Evolutionary conservation across 2,329 filamentous ascomycete species (phyloP), one percentile per base, ranked within the genome.

Genomic region (Ophiocordyceps camponoti-floridani): DNA sequence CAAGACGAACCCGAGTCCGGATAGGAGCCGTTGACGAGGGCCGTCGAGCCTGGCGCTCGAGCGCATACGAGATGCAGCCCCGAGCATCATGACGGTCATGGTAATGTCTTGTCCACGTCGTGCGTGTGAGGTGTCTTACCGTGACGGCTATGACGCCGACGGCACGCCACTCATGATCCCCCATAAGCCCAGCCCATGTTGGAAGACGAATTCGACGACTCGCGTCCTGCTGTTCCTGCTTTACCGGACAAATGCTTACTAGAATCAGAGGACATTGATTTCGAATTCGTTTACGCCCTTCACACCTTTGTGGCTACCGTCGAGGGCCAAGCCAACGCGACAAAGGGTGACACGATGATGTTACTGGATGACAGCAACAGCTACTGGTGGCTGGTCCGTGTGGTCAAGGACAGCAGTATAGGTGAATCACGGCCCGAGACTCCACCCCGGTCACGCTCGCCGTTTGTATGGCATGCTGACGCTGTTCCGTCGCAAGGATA

Each of bases 281-380:
- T 98, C 69, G 89, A 96, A 62, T 96, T 96, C 65, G 91, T 98
- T 48, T 98, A 98, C 66, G 91, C 91, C 27, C 71, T 98, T 47
- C 91, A 96, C 61, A 98, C 89, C 2, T 98, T 98, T 57, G 84
- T 95, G 51, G 91, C 91, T 27, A 96, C 91, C 1, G 91, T 98
- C 43, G 91, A 98, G 64, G 91, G 91, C 27, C 91, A 98, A 64
- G 91, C 91, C 49, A 98, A 96, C 68, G 91, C 91, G 47, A 93
- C 86, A 31, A 98, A 98, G 65, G 91, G 91, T 44, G 91, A 98
- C 58, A 96, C 89, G 13, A 98, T 98, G 91, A 89, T 96, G 45
- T 70, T 98, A 50, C 75, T 98, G 19, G 91, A 98, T 57, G 91
- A 98, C 56, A 96, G 87, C 66, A 98, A 98, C 66, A 96, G 88